Evolutionary conservation across 1,284 basidiomycete species (phyloP), one percentile per base, ranked within the genome.

Genomic region (Moesziomyces sp.): DNA sequence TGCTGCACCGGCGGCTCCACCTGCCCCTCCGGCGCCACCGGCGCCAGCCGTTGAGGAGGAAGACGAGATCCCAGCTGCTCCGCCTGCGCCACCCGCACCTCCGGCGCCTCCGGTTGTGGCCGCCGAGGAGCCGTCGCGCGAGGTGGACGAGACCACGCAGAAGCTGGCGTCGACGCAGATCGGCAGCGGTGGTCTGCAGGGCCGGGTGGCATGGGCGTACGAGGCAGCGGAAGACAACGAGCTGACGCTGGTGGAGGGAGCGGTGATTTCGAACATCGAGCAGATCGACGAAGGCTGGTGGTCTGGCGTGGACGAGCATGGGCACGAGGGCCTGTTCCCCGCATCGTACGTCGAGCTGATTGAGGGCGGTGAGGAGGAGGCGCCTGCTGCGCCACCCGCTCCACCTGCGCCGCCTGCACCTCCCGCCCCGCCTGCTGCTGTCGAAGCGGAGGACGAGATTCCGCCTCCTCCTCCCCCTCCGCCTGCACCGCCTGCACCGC

Each of bases 381-480:
- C 74, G 1, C 75, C 76, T 23, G 66, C 60, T 6, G 47, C 72
- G 1, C 62, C 77, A 40, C 57, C 64, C 5, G 58, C 72, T 1
- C 71, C 74, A 6, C 58, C 68, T 1, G 60, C 77, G 4, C 67
- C 75, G 5, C 53, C 75, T 19, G 60, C 73, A 18, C 61, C 66
- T 19, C 58, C 66, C 8, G 55, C 63, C 0, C 40, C 58, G 16
- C 50, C 74, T 13, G 56, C 58, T 16, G n/a, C 57, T 3, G 53
- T 67, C 5, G 54, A 63, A 23, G 46, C 59, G 33, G 52, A 74
- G 23, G 62, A 63, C 24, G 58, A 47, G 14, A 52, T 30, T 62
- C 92, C 79, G 88, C 92, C 77, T 0, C 80, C 83, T 0, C 83
- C 83, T 3, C 78, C 82, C 6, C 74, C 79, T 1, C 78, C 75